A percentile compares a stretch with the other conserved stretches of the same genome.
phyloP scores from a whole-genome alignment of 73 alveolate genomes.

The Vitrella brassicaformis region DNA sequence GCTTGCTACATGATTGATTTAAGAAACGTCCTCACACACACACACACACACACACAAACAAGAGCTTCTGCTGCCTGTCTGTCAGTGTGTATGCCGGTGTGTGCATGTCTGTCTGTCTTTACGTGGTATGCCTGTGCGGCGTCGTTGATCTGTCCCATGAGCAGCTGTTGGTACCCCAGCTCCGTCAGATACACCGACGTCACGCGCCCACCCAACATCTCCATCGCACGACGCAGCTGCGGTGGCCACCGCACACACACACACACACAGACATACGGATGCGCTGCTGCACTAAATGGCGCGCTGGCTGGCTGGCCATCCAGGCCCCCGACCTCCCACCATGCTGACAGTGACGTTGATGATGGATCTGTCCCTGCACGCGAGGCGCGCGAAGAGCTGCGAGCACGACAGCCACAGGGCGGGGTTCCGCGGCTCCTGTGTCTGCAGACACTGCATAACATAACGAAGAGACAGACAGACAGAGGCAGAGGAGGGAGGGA shows the following conservation, averaged over 20 bases:
- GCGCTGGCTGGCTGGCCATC: background rate
- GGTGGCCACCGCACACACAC: background rate
- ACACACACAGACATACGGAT: background rate
- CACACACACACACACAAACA: background rate
- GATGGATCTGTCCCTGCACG: background rate
- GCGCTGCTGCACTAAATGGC: background rate
- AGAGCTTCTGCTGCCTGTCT: background rate
- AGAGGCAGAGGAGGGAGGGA: background rate
- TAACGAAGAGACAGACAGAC: background rate
- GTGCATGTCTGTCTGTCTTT: too few species aligned
- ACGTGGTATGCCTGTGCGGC: background rate
- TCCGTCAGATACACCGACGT: background rate
- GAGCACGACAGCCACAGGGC: background rate
- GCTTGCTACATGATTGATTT: constrained; percentile 36
- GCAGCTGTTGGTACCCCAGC: background rate
- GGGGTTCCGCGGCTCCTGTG: background rate
- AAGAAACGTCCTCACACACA: background rate
- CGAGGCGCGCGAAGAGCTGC: background rate
- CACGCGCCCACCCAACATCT: background rate
- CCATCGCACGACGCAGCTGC: background rate
- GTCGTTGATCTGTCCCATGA: background rate
- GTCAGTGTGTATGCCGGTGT: too few species aligned
- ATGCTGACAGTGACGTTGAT: background rate
- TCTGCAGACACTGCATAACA: background rate
- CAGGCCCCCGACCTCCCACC: background rate